A percentile compares a stretch with the other conserved stretches of the same genome.
phyloP scores from a whole-genome alignment of 1,139 yeast species.

The Taphrina flavorubra region DNA sequence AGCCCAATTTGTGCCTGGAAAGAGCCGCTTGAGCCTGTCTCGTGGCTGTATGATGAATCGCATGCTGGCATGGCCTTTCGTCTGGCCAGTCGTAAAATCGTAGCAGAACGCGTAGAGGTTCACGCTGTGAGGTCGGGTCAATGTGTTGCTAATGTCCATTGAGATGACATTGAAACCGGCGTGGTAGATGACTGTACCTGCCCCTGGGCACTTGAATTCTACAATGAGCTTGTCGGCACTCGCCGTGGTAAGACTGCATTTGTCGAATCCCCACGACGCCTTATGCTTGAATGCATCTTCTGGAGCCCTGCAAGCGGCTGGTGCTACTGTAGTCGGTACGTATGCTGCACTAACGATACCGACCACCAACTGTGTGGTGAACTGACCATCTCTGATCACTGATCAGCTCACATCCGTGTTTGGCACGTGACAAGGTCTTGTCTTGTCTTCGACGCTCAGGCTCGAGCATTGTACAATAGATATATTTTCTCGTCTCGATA shows the following conservation, averaged over 20 bases:
- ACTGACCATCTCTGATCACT: no score
- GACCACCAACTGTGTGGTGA: no score
- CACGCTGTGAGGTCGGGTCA: background rate
- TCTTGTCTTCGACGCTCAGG: no score
- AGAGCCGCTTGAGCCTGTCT: background rate
- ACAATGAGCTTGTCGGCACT: background rate
- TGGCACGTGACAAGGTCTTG: no score
- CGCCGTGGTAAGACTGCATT: background rate
- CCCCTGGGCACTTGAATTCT: background rate
- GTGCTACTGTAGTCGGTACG: background rate
- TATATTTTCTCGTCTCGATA: no score
- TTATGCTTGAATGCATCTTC: background rate
- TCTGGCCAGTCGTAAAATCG: background rate
- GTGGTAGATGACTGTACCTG: background rate
- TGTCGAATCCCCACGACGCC: background rate
- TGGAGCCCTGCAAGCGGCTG: background rate
- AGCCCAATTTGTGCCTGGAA: slow-evolving; percentile 4
- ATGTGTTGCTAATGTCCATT: background rate
- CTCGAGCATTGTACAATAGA: no score
- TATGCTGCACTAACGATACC: no score
- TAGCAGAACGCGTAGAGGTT: slow-evolving; percentile 14
- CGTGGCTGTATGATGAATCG: background rate
- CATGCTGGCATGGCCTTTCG: slow-evolving; percentile 1
- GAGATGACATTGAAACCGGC: background rate
- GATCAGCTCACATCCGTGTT: no score